Percentiles rank a stretch among this genome's conserved stretches.
phyloP scores from a whole-genome alignment of 1,284 basidiomycete genomes.

The Trichosporon asahii region DNA sequence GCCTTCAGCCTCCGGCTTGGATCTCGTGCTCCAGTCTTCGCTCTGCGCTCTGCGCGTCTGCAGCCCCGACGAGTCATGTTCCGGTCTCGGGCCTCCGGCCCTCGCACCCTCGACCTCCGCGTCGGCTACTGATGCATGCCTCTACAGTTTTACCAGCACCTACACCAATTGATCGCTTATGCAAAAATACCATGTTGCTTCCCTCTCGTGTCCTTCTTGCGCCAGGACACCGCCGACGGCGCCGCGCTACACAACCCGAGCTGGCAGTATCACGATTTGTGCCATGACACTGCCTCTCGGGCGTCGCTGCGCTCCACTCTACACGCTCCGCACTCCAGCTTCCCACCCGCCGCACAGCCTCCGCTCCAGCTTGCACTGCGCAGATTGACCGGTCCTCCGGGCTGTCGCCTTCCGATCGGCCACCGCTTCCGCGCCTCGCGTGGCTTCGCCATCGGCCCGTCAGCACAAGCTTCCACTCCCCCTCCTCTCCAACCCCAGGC shows the following conservation, averaged over 20 bases:
- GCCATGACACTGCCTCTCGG: too few relatives aligned
- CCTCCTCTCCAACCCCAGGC: not conserved
- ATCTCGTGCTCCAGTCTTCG: too few relatives aligned
- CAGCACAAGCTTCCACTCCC: not conserved
- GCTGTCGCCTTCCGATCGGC: not conserved
- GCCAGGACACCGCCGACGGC: too few relatives aligned
- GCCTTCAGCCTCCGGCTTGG: too few relatives aligned
- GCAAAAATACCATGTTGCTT: slow-evolving; percentile 7
- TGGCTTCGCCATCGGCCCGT: too few relatives aligned
- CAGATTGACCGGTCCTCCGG: not conserved
- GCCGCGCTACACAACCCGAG: not conserved
- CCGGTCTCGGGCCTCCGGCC: not conserved
- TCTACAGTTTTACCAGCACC: slow-evolving; percentile 2
- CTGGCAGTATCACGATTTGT: too few relatives aligned
- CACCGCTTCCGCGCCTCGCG: too few relatives aligned
- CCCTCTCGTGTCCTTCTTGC: not conserved
- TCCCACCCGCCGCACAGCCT: not conserved
- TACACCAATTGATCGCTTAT: slow-evolving; percentile 5
- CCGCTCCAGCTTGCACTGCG: not conserved
- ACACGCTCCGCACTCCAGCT: too few relatives aligned
- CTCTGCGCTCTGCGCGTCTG: too few relatives aligned
- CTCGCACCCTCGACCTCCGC: not conserved
- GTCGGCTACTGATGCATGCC: slow-evolving; percentile 4
- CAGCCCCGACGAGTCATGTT: too few relatives aligned
- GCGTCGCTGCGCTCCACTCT: not conserved